phyloP scores from a whole-genome alignment of 2,329 filamentous ascomycete genomes.

The Diplodia intermedia region DNA sequence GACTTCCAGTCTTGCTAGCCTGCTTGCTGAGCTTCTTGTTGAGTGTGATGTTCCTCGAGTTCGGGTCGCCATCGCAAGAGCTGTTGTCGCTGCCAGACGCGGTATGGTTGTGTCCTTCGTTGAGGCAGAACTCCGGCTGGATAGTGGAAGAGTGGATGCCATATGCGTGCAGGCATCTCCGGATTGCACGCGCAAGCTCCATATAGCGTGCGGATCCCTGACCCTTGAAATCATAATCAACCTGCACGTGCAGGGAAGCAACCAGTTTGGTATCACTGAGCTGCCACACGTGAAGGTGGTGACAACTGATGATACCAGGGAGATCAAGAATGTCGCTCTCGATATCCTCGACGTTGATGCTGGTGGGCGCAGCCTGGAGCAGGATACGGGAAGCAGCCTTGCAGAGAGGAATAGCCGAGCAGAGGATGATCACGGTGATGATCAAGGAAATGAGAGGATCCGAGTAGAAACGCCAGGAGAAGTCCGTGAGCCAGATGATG shows the following conservation, averaged over 20 bases:
- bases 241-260: conserved; percentile 90
- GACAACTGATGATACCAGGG: conserved; percentile 85
- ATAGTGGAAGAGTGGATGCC: conserved; percentile 98
- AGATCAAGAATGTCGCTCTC: conserved; percentile 87
- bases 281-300: conserved; percentile 98
- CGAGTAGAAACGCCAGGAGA: conserved; percentile 81
- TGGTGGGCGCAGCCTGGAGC: conserved; percentile 89
- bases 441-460: conserved; percentile 92
- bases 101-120: conserved; percentile 53
- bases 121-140: conserved; percentile 79
- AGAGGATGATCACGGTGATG: conserved; percentile 80
- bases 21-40: conserved; percentile 33
- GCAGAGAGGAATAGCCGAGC: conserved; percentile 79
- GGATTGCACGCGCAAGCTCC: conserved; percentile 80
- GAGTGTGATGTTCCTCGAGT: neutral
- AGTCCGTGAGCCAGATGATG: conserved; percentile 89
- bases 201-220: conserved; percentile 83
- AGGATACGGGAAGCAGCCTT: conserved; percentile 84
- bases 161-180: conserved; percentile 89
- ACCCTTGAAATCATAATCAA: conserved; percentile 86
- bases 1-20: conserved; percentile 47
- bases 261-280: conserved; percentile 93
- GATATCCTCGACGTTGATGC: conserved; percentile 87
- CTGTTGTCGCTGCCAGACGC: conserved; percentile 37
- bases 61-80: conserved; percentile 35